These are phyloP conservation scores for Pythium coloratum DNA, from an alignment of 352 stramenopile species.

Conservation along the genomic window DNA sequence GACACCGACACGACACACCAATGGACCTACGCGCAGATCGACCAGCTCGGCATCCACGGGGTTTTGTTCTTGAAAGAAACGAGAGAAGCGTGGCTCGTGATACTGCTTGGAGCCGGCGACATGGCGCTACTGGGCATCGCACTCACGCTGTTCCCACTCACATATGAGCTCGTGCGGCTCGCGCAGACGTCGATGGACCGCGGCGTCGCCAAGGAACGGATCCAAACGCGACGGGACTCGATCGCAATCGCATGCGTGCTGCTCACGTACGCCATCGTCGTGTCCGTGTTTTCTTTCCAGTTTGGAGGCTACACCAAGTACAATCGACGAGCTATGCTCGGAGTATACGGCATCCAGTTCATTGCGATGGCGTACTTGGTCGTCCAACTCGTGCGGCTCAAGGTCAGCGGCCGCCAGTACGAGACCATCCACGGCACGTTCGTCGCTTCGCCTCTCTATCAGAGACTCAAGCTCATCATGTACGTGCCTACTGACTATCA, in stretches of 20 bases:
- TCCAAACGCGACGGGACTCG: constrained; percentile 43
- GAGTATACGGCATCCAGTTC: constrained; percentile 51
- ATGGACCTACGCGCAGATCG: constrained; percentile 30
- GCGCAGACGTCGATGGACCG: constrained; percentile 68
- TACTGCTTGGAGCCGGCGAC: constrained; percentile 31
- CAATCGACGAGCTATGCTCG: constrained; percentile 40
- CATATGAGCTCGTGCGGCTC: constrained; percentile 59
- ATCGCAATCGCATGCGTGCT: constrained; percentile 19
- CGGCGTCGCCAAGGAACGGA: constrained; percentile 39
- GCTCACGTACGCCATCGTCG: constrained; percentile 1
- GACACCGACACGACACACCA: background rate
- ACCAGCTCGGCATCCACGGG: constrained; percentile 52
- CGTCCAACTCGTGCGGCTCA: constrained; percentile 42
- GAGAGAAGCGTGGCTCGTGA: background rate
- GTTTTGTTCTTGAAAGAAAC: constrained; percentile 27
- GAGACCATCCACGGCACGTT: constrained; percentile 67
- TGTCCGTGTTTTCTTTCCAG: constrained; percentile 2
- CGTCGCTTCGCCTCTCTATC: constrained; percentile 61
- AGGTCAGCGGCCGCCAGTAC: constrained; percentile 52
- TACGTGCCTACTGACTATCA: constrained; percentile 12
- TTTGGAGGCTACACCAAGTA: constrained; percentile 51
- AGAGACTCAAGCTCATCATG: constrained; percentile 69
- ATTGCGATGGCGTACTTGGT: constrained; percentile 56
- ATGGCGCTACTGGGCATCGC: constrained; percentile 52
- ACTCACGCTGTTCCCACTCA: constrained; percentile 54